These are phyloP conservation scores for Metarhizium rileyi DNA, from an alignment of 2,329 filamentous ascomycete species.

Conservation along the genomic window DNA sequence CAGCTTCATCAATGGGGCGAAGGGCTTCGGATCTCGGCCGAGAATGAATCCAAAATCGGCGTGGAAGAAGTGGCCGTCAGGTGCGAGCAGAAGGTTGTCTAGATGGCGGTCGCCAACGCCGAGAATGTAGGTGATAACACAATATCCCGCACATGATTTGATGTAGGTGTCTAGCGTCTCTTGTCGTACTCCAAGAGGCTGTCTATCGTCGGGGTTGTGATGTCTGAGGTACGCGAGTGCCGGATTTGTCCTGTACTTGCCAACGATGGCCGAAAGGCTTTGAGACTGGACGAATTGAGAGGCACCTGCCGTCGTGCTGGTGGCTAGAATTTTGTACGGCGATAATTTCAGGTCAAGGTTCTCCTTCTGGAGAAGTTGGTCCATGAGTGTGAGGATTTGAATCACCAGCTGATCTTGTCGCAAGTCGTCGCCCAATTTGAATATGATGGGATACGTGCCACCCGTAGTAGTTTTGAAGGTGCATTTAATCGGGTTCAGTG, in stretches of 20 bases:
- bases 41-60: conserved; percentile 98
- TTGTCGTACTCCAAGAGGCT: conserved; percentile 77
- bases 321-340: conserved; percentile 93
- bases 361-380: conserved; percentile 87
- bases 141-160: conserved; percentile 93
- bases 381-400: conserved; percentile 95
- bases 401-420: conserved; percentile 96
- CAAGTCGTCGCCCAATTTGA: conserved; percentile 94
- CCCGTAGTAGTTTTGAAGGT: conserved; percentile 76
- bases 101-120: conserved; percentile 93
- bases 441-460: conserved; percentile 80
- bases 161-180: conserved; percentile 93
- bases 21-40: conserved; percentile 92
- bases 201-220: conserved; percentile 78
- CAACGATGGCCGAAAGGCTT: conserved; percentile 71
- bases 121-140: conserved; percentile 95
- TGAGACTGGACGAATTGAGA: conserved; percentile 89
- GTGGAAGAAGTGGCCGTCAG: conserved; percentile 93
- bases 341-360: conserved; percentile 92
- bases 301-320: conserved; percentile 77
- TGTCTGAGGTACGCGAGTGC: conserved; percentile 76
- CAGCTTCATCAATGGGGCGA: conserved; percentile 93
- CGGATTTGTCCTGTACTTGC: conserved; percentile 66
- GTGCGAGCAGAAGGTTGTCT: conserved; percentile 85
- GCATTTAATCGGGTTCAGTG: conserved; percentile 80